Percentiles rank a stretch among this genome's conserved stretches.
These are phyloP conservation scores for Ogataea ganodermae DNA, from an alignment of 805 yeast species.

Conservation along the genomic window DNA sequence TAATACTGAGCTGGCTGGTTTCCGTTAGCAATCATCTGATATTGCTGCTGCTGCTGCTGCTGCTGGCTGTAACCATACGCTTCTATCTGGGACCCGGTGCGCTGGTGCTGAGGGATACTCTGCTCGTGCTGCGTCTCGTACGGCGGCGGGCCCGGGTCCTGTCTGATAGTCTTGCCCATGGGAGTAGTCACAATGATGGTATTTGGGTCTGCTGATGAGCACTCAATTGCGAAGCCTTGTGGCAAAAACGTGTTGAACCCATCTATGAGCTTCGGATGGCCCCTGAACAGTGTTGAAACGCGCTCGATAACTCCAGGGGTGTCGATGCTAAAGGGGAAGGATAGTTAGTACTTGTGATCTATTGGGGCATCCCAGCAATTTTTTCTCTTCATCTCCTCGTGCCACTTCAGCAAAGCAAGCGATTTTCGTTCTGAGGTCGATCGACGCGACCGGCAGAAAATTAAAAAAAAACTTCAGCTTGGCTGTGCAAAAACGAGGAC, in stretches of 20 bases:
- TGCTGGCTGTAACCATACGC: conserved; percentile 15
- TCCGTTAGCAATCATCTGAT: conserved; percentile 21
- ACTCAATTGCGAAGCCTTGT: conserved; percentile 92
- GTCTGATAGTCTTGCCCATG: conserved; percentile 78
- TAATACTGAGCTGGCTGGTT: conserved; percentile 19
- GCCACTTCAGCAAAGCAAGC: not conserved
- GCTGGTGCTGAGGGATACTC: conserved; percentile 28
- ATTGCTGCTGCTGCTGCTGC: conserved; percentile 22
- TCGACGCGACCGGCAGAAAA: not conserved
- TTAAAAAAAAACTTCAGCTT: not conserved
- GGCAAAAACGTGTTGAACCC: conserved; percentile 98
- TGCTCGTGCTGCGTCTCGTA: conserved; percentile 33
- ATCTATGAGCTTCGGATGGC: conserved; percentile 91
- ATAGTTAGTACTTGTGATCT: conserved; percentile 24
- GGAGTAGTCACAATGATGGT: conserved; percentile 96
- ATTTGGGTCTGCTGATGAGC: conserved; percentile 89
- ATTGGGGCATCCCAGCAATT: not conserved
- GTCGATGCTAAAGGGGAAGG: conserved; percentile 56
- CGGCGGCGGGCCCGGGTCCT: conserved; percentile 47
- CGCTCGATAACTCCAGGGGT: conserved; percentile 98
- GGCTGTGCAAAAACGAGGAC: not conserved
- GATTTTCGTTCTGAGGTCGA: not conserved
- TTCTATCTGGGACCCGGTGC: conserved; percentile 21
- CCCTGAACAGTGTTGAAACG: conserved; percentile 86
- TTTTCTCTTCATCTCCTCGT: not conserved